phyloP scores from a whole-genome alignment of 1,284 basidiomycete genomes.

The Gomphus bonarii region DNA sequence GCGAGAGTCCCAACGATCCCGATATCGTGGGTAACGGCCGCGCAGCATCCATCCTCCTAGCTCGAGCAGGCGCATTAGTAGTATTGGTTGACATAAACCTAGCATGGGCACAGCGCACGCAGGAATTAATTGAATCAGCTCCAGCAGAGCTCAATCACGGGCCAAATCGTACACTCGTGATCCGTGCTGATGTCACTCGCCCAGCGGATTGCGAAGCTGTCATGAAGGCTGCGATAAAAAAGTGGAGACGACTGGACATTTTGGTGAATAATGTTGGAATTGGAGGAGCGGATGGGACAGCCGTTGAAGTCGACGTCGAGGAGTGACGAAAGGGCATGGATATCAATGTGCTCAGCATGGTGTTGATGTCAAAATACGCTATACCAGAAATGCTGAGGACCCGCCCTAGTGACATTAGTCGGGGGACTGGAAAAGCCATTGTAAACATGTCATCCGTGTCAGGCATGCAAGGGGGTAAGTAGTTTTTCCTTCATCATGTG shows the following conservation, averaged over 20 bases:
- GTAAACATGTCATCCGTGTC: constrained; percentile 1
- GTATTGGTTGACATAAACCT: neutral
- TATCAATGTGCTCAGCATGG: neutral
- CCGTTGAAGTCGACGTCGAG: neutral
- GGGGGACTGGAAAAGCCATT: constrained; percentile 1
- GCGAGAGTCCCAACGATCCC: neutral
- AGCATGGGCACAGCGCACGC: neutral
- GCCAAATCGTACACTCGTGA: neutral
- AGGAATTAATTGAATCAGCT: neutral
- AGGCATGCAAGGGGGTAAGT: neutral
- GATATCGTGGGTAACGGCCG: constrained; percentile 2
- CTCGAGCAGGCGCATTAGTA: neutral
- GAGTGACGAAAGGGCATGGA: neutral
- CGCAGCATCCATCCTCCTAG: constrained; percentile 5
- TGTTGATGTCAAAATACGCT: constrained; percentile 3
- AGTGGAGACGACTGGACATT: constrained; percentile 1
- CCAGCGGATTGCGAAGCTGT: neutral
- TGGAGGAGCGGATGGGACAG: neutral
- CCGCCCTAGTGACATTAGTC: neutral
- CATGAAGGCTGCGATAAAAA: neutral
- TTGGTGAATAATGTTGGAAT: constrained; percentile 3
- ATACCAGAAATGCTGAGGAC: constrained; percentile 3
- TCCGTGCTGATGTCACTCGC: neutral
- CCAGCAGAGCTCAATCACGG: neutral
- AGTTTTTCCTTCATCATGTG: neutral